Evolutionary conservation across 805 yeast species (phyloP), one percentile per base, ranked within the genome.

Genomic region (Ogataea zsoltii): DNA sequence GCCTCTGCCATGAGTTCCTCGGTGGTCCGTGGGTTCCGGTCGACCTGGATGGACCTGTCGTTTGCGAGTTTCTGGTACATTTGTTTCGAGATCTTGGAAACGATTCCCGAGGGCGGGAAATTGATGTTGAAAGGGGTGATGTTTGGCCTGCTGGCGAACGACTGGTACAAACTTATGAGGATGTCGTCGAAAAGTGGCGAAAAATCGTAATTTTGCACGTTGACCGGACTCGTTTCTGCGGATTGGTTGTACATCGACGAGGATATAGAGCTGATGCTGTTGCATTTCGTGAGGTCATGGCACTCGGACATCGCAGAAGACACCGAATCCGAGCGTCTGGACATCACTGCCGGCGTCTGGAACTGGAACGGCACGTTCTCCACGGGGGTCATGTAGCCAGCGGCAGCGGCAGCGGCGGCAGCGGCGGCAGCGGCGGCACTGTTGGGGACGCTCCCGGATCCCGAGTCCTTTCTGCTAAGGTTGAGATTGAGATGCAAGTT

Each of bases 91-190:
- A 82, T 83, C 42, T 72, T 71, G 33, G 80, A 79, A 16, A 82
- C 70, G 3, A 84, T 73, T 1, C 89, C 89, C 1, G 83, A 73
- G 0, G 90, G 89, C 7, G 89, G 90, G 55, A 76, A 76, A 33
- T 70, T 60, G 14, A 78, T 75, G 51, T 82, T 82, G 57, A 84
- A 84, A 0, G 91, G 91, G 0, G 91, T 83, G 7, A 74, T 69
- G 28, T 79, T 76, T 6, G 90, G 89, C 54, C 75, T 79, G 38
- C 70, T 70, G 13, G 77, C 72, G 45, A 76, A 69, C 7, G 66
- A 56, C 41, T 76, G 76, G 55, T 81, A 82, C 4, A 71, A 67
- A 32, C 69, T 70, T 54, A 72, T 55, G 18, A 83, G 61, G 12
- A 76, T 55, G 17, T 64, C 67, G 52, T 80, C 79, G 50, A 79